Evolutionary conservation across 1,139 yeast species (phyloP).

Genomic region (Pichia sp.): DNA sequence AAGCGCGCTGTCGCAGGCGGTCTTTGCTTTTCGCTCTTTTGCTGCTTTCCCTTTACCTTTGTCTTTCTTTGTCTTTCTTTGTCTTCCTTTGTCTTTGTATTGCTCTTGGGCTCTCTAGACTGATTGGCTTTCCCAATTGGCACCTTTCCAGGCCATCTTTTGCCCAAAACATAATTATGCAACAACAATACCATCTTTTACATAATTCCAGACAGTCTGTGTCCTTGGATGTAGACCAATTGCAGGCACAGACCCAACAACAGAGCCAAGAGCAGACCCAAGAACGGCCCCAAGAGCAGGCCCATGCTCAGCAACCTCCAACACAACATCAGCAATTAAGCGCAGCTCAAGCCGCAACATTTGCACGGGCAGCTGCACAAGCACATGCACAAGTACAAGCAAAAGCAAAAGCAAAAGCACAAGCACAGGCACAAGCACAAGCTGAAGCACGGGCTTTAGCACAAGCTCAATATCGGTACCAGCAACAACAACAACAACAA

Average conservation of each 20-base stretch:
- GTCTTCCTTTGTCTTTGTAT: too few relatives aligned
- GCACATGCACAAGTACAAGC: conserved; percentile 9
- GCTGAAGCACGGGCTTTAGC: conserved; percentile 11
- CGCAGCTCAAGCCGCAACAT: not conserved
- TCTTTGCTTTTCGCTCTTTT: too few relatives aligned
- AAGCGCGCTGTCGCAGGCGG: too few relatives aligned
- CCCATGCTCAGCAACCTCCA: not conserved
- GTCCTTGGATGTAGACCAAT: conserved; percentile 18
- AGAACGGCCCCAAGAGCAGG: conserved; percentile 8
- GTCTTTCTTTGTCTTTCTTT: too few relatives aligned
- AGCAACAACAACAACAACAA: conserved; percentile 7
- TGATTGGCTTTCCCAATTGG: not conserved
- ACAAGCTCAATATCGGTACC: conserved; percentile 11
- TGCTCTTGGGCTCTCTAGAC: too few relatives aligned
- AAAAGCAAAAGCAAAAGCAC: conserved; percentile 5
- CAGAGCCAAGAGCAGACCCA: conserved; percentile 6
- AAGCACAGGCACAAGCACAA: conserved; percentile 8
- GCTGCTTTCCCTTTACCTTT: too few relatives aligned
- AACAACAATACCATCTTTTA: conserved; percentile 20
- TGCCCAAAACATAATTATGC: too few relatives aligned
- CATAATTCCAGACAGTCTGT: conserved; percentile 22
- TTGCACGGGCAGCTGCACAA: conserved; percentile 11
- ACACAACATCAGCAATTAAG: not conserved
- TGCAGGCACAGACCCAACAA: conserved; percentile 5
- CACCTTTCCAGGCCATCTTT: too few relatives aligned